Base-by-base conservation (phyloP, 768 basidiomycete genomes). In the Tricholoma sp. region DNA sequence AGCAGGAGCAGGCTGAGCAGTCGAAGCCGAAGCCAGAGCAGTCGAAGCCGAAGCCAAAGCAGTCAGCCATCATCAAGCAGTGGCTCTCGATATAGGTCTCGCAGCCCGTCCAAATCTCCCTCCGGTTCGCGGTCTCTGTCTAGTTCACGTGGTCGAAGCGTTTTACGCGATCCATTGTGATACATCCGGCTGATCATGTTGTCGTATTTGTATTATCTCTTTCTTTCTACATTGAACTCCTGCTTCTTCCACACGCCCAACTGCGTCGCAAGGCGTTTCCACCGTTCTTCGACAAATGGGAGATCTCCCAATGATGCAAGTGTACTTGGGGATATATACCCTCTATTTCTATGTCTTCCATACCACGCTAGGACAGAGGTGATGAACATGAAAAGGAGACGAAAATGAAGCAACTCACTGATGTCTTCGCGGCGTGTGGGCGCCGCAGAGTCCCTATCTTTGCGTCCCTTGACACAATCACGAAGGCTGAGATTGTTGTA, bases 381-480 rank as follows among this genome's bases (percentile, higher is more conserved):
- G 27, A 39, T 47, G 43, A 53, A 43, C 60, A 58, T 50, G 47
- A 46, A 52, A 31, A 24, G 22, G 27, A 43, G 52, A 35, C 41
- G 18, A 19, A 55, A 12, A 50, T 50, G 14, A 34, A 39, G 50
- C 8, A 19, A 78, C 89, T 70, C 66, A 94, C 91, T 68, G 55
- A 94, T 94, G 67, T 94, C 91, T 60, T 84, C 79, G 55, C 91
- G 86, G 58, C 89, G 85, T n/a, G 88, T 91, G 0, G 94, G 94
- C 9, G 86, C 85, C 9, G 94, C 94, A 54, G 82, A 76, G 56
- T 79, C 72, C 54, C 86, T 81, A 66, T 94, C 89, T 18, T 79
- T 82, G 29, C 83, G 79, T 4, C 85, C 85, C 62, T 89, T 84
- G 60, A 92, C 71, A 59, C 84, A 88, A 64, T 94, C 91, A 35